Conservation (phyloP, 768 basidiomycete genomes). For the Terana coerulea region DNA sequence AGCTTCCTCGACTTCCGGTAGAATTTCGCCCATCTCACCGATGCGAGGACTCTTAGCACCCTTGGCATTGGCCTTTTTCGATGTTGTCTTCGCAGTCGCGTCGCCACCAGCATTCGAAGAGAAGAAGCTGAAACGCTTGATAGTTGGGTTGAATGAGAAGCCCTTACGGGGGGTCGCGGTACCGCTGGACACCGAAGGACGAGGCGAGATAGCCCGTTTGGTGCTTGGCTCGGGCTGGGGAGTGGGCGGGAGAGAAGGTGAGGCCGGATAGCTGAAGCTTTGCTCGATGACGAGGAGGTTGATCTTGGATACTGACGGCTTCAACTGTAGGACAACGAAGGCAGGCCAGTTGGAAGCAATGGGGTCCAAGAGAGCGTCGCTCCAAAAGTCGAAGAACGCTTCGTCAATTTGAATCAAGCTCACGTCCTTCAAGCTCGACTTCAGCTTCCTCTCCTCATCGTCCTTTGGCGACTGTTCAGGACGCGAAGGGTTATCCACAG, state of each 20-base stretch:
- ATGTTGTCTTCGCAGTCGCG: conserved; percentile 8
- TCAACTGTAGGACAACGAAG: conserved; percentile 70
- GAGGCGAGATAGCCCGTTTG: conserved; percentile 27
- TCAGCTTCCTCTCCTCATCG: conserved; percentile 4
- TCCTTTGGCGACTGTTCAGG: neutral
- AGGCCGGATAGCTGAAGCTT: conserved; percentile 38
- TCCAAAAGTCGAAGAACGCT: conserved; percentile 82
- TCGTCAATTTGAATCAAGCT: conserved; percentile 65
- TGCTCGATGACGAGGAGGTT: conserved; percentile 62
- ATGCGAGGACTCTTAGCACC: conserved; percentile 35
- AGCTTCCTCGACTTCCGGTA: conserved; percentile 38
- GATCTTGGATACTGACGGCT: conserved; percentile 20
- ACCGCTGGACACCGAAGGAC: conserved; percentile 22
- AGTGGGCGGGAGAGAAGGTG: conserved; percentile 23
- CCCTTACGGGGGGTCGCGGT: conserved; percentile 25
- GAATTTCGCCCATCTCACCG: conserved; percentile 70
- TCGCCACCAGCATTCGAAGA: conserved; percentile 18
- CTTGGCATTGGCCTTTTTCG: conserved; percentile 20
- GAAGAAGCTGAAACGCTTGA: conserved; percentile 67
- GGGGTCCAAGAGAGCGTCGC: conserved; percentile 67
- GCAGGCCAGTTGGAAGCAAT: conserved; percentile 62
- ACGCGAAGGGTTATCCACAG: conserved; percentile 18
- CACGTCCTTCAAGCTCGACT: conserved; percentile 38
- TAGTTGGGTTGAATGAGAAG: conserved; percentile 45
- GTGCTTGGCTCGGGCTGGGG: conserved; percentile 8